Base-by-base conservation (phyloP, 2,329 filamentous ascomycete species). In the Cladophialophora bantiana region DNA sequence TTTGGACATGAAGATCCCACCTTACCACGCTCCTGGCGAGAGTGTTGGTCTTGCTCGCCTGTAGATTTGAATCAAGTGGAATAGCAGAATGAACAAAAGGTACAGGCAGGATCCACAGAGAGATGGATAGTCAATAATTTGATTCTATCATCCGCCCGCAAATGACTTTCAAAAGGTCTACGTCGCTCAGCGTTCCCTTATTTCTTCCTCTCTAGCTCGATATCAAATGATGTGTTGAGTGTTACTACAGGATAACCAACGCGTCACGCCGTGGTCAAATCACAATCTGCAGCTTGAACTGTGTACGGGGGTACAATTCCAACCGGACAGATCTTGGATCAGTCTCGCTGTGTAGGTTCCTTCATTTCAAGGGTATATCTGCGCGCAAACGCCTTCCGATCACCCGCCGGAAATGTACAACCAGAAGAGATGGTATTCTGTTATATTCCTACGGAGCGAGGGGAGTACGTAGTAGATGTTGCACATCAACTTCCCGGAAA, bases 1-100 rank as follows among this genome's bases (percentile, higher is more conserved):
- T 9, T 81, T 94, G 68, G 88, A 93, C 50, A 94, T 94, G 91
- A 90, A 88, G 79, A 90, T 90, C 3, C 88, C 88, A 1, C 83
- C 81, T 9, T 90, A 90, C 74, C 78, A 89, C 67, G 87, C 42
- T 18, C 68, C 68, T 20, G 70, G 70, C 38, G 78, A 80, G 65
- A 66, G 71, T 48, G 68, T 74, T 12, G 74, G 76, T 36, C 73
- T 79, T 35, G 70, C 74, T 5, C 73, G 77, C 15, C 70, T 80
- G 72, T 76, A 70, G 38, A 56, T 32, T 20, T 50, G 12, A 13
- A 50, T 12, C 15, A 12, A 10, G 18, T n/a, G 42, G n/a, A 20
- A 48, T 50, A 50, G 45, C 45, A 50, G 45, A 50, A 50, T 50
- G 45, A 20, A 20, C 18, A 20, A 50, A 50, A 50, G 12, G 45